These are phyloP conservation scores for Oryza coarctata DNA, from an alignment of 176 grass and related monocot species.

Conservation along the genomic window DNA sequence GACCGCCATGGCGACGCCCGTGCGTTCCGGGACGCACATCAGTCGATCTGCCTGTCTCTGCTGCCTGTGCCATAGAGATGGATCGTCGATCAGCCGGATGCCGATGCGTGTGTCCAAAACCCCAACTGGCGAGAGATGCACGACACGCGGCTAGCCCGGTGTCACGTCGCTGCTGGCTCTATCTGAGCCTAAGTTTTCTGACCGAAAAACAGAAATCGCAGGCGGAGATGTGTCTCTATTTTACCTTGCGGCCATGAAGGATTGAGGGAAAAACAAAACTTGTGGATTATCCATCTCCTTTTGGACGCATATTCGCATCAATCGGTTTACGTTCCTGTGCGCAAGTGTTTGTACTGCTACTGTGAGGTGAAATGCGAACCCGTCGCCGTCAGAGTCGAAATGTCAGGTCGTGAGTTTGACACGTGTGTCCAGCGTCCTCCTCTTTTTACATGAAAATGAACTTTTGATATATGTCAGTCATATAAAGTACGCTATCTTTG, in stretches of 20 bases:
- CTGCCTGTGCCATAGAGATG: not conserved
- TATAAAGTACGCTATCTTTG: not conserved
- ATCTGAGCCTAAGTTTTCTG: not conserved
- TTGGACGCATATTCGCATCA: not conserved
- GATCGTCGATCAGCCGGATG: no score
- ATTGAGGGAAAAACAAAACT: no score
- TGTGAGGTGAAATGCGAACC: no score
- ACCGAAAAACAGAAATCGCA: not conserved
- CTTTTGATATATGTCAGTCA: constrained; percentile 7
- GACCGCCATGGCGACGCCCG: not conserved
- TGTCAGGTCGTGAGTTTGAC: not conserved
- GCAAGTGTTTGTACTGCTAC: not conserved
- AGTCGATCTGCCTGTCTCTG: not conserved
- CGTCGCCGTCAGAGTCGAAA: not conserved
- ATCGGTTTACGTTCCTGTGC: not conserved
- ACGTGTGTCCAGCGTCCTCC: not conserved
- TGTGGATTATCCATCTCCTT: not conserved
- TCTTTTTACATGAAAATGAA: not conserved
- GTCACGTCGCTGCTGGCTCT: not conserved
- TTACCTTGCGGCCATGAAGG: not conserved
- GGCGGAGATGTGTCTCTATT: no score
- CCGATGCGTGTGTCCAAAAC: not conserved
- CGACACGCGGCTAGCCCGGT: not conserved
- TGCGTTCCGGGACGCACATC: not conserved
- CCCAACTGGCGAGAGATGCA: not conserved